Conservation (phyloP, 768 basidiomycete genomes). For the Crucibulum laeve region DNA sequence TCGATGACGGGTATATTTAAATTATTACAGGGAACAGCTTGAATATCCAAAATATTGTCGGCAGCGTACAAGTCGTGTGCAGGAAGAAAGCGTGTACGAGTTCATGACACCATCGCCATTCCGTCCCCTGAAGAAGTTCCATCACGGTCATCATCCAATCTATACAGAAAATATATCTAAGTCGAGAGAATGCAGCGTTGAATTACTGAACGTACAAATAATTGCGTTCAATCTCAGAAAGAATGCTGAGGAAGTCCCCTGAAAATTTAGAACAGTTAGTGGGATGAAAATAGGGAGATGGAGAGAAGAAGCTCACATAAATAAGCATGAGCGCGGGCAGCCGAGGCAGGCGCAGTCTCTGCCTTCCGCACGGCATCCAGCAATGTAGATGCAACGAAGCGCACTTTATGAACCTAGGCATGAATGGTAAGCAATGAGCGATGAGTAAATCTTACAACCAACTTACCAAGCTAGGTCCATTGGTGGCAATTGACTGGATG, state of each 20-base stretch:
- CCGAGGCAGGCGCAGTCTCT: conserved; percentile 74
- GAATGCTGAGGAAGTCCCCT: conserved; percentile 92
- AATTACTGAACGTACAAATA: conserved; percentile 53
- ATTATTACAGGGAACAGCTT: conserved; percentile 2
- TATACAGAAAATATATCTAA: conserved; percentile 17
- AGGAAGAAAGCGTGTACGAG: conserved; percentile 1
- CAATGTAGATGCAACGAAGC: conserved; percentile 88
- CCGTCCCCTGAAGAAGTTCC: conserved; percentile 56
- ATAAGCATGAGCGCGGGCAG: conserved; percentile 83
- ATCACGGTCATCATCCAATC: conserved; percentile 70
- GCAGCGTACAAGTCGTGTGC: background rate
- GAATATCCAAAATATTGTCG: conserved; percentile 2
- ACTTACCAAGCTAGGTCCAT: conserved; percentile 70
- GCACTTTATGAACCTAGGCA: conserved; percentile 79
- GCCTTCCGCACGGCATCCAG: conserved; percentile 81
- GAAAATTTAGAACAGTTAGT: conserved; percentile 7
- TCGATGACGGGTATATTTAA: background rate
- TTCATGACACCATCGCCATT: conserved; percentile 31
- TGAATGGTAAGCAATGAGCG: conserved; percentile 11
- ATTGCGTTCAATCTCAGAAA: conserved; percentile 89
- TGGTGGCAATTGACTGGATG: conserved; percentile 89
- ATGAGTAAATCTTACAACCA: background rate
- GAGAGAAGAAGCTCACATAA: conserved; percentile 53
- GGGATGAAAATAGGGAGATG: conserved; percentile 1
- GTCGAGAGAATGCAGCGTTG: conserved; percentile 4